These are phyloP conservation scores for Monsonia emarginata DNA, from an alignment of 441 rosid species.

Conservation along the genomic window DNA sequence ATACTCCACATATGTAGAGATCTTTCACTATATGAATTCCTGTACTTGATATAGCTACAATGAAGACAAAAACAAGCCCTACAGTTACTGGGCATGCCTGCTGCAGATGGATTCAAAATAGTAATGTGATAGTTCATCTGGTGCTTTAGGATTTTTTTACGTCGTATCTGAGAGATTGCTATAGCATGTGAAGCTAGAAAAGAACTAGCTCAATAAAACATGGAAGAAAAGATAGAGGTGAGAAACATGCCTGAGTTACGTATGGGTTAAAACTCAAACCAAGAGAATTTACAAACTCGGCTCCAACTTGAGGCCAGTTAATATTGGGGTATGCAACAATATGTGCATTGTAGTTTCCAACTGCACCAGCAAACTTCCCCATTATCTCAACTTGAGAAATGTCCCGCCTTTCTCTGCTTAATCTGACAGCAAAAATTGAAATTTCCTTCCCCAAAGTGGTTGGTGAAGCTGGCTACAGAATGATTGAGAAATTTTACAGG, in stretches of 20 bases:
- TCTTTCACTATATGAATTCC: neutral
- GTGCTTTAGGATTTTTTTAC: neutral
- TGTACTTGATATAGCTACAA: neutral
- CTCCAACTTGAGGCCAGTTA: conserved; percentile 67
- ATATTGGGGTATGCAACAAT: conserved; percentile 63
- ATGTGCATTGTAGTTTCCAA: conserved; percentile 91
- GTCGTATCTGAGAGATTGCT: neutral
- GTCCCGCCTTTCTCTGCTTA: conserved; percentile 62
- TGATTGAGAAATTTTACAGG: neutral
- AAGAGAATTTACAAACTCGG: conserved; percentile 75
- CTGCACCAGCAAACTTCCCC: conserved; percentile 97
- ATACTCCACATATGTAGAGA: too few relatives aligned
- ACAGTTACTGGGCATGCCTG: neutral
- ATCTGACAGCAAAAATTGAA: conserved; percentile 74
- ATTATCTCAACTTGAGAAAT: conserved; percentile 62
- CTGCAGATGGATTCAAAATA: neutral
- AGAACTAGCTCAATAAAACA: neutral
- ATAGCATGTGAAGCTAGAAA: neutral
- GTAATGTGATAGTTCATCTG: neutral
- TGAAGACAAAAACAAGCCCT: neutral
- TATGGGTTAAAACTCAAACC: conserved; percentile 78
- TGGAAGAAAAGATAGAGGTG: neutral
- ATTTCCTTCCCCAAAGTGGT: conserved; percentile 92
- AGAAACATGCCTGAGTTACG: conserved; percentile 61
- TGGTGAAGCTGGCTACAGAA: conserved; percentile 82